Conservation (phyloP, 345 rosid species). For the Adansonia digitata region DNA sequence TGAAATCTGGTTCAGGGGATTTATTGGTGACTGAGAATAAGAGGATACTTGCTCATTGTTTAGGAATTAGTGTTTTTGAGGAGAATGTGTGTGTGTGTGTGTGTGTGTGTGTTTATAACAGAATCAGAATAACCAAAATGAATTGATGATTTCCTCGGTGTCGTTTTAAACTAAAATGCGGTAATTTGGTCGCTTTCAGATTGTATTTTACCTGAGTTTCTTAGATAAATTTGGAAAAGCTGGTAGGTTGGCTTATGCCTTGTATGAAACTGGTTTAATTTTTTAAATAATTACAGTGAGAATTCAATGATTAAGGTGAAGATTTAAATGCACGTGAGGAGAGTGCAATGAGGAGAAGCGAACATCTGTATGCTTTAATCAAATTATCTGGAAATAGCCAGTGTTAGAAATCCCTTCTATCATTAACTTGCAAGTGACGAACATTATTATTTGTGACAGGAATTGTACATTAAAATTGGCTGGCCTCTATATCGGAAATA, state of each 20-base stretch:
- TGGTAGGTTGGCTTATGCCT: background rate
- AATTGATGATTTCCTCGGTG: background rate
- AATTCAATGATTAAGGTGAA: background rate
- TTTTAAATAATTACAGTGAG: background rate
- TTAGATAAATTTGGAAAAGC: background rate
- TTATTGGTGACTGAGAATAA: background rate
- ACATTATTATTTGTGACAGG: conserved; percentile 38
- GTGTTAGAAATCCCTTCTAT: background rate
- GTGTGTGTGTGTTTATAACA: background rate
- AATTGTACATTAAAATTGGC: conserved; percentile 71
- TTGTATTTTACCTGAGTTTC: background rate
- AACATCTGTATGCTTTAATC: conserved; percentile 6
- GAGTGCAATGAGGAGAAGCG: background rate
- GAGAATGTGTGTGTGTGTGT: background rate
- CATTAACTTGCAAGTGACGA: background rate
- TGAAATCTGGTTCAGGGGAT: no score
- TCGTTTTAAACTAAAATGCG: background rate
- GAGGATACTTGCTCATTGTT: background rate
- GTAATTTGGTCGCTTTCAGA: background rate
- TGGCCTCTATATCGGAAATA: conserved; percentile 96
- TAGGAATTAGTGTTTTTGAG: background rate
- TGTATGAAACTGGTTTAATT: background rate
- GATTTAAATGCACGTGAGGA: background rate
- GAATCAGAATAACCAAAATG: background rate
- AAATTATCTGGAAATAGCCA: background rate